A percentile compares a stretch with the other conserved stretches of the same genome.
phyloP scores from a whole-genome alignment of 2,329 filamentous ascomycete genomes.

The Diaporthe helianthi region DNA sequence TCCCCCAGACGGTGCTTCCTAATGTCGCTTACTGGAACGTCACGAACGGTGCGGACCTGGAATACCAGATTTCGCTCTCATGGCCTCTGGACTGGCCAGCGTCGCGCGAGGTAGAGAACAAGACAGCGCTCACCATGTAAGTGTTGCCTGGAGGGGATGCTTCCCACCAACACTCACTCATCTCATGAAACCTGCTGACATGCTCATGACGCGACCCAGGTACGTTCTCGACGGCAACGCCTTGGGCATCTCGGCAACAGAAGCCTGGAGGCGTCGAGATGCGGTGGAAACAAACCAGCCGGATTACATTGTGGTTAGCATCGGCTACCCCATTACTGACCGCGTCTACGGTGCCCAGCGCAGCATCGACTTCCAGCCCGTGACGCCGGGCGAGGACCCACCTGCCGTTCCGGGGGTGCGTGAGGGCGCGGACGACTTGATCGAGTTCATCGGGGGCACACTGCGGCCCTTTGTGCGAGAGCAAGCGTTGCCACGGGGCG shows the following conservation, averaged over 20 bases:
- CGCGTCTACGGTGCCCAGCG: constrained; percentile 37
- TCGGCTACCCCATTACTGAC: constrained; percentile 41
- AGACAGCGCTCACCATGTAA: constrained; percentile 24
- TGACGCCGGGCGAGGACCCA: constrained; percentile 34
- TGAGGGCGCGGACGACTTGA: constrained; percentile 37
- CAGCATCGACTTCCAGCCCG: constrained; percentile 39
- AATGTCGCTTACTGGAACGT: constrained; percentile 36
- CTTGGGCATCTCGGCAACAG: constrained; percentile 38
- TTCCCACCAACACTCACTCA: not conserved
- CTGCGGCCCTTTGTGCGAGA: constrained; percentile 38
- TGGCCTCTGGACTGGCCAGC: constrained; percentile 35
- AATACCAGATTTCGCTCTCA: constrained; percentile 34
- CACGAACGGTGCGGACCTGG: constrained; percentile 32
- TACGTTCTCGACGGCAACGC: constrained; percentile 42
- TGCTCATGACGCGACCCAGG: constrained; percentile 27
- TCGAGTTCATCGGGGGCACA: constrained; percentile 37
- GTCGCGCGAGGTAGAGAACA: constrained; percentile 16
- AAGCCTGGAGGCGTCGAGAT: constrained; percentile 40
- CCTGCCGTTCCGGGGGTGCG: constrained; percentile 26
- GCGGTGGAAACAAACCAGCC: constrained; percentile 38
- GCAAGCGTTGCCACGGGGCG: constrained; percentile 34
- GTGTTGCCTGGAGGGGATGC: not conserved
- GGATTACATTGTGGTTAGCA: constrained; percentile 39
- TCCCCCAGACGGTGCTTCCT: constrained; percentile 32
- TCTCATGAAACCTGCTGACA: constrained; percentile 24